Evolutionary conservation across 2,329 filamentous ascomycete species (phyloP), one percentile per base, ranked within the genome.

Genomic region (Tolypocladium tropicale): DNA sequence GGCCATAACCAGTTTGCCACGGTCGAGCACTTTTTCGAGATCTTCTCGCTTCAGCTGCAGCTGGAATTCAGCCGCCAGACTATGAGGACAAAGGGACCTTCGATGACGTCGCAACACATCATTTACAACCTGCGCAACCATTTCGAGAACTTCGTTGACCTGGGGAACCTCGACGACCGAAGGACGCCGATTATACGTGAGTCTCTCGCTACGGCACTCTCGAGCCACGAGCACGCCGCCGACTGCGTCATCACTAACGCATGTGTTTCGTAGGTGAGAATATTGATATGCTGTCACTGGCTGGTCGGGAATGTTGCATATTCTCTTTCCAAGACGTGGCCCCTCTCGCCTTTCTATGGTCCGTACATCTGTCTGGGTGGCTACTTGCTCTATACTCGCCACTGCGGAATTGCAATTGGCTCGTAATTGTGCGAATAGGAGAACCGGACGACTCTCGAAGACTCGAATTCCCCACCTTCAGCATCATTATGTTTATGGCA

Each of bases 51-150:
- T 6, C 51, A 64, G 2, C 55, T 68, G 1, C 63, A 67, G 37
- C 55, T 39, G 3, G 64, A 68, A 49, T 67, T 61, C 52, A 25
- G 36, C 5, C 39, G 23, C 1, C 57, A 63, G 48, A 21, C 9
- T 1, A 56, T 55, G 43, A 57, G 30, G 36, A 55, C 54, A 2
- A 30, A 51, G 4, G 10, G 25, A 0, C 63, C 61, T 1, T 62
- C 64, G 6, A 48, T 61, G 57, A 53, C 54, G 11, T 52, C 63
- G 3, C 61, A 67, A 32, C 61, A 65, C 51, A 60, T 67, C 53
- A 54, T 66, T 5, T 63, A 60, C 55, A 64, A 60, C 34, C 57
- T 68, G 18, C 61, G 62, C 11, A 64, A 64, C 36, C 63, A 68
- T 39, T 59, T 68, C 18, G 62, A 66, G 48, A 65, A 66, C 28